Base-by-base conservation (phyloP, 805 yeast species). In the Candida palmyrensis region DNA sequence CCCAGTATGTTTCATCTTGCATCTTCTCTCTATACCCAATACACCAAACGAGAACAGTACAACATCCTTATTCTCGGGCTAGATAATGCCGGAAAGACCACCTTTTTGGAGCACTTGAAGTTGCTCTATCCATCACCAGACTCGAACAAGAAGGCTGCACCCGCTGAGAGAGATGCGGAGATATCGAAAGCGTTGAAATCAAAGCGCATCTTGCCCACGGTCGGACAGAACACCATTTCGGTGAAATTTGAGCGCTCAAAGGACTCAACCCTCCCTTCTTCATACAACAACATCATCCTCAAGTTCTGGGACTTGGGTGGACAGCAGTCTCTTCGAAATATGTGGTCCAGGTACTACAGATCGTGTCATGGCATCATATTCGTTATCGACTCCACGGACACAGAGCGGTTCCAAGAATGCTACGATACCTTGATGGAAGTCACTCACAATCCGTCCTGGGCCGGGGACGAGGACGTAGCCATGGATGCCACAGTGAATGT, bases 221-320 rank as follows among this genome's bases (percentile, higher is more conserved):
- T 90, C 29, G 98, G 98, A 3, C 98, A 92, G 54, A 92, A 92
- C 53, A 84, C 69, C 14, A 61, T 66, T 18, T 59, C 68, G 18
- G 55, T 65, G 13, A 55, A 56, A 35, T 62, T 56, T 37, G 55
- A 59, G 57, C 67, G 44, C 59, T 65, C 37, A 50, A 59, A 30
- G 45, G 76, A 49, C 37, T 54, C 40, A 43, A 67, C 39, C 17
- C 39, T 47, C 29, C 37, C 58, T 18, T 47, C 55, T 4, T 57
- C 57, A 27, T 59, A 55, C 45, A 65, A 68, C 36, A 67, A 65
- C 36, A 62, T 71, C 36, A 62, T 67, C 32, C 64, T 92, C 36
- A 89, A 88, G 51, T 76, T 92, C 48, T 90, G 97, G 97, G 98
- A 90, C 55, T 78, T 90, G 25, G 97, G 97, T 8, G 98, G 98